Evolutionary conservation across 139 green algal genomes (phyloP).

Genomic region (Chloropicon primus): DNA sequence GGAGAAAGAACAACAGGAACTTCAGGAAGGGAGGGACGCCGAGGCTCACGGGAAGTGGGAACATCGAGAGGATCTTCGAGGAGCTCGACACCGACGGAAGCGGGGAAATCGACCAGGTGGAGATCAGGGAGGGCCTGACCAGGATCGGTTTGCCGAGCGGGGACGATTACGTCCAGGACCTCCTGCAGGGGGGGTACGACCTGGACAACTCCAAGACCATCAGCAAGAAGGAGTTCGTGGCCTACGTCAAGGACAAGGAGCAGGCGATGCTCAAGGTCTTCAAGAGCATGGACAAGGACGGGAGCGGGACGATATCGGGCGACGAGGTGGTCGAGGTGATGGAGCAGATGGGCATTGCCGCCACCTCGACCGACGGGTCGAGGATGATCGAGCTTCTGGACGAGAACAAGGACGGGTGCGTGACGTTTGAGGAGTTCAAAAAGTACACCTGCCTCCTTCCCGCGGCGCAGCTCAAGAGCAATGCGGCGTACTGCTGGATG

Average conservation of each 20-base stretch:
- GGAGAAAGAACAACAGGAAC: no score
- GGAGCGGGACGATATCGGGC: neutral
- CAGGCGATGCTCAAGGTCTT: neutral
- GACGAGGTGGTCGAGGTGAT: neutral
- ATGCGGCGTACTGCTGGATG: slow-evolving; percentile 3
- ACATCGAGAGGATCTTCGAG: neutral
- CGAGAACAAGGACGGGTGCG: neutral
- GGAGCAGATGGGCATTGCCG: neutral
- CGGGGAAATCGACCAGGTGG: neutral
- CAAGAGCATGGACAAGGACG: neutral
- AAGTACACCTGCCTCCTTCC: slow-evolving; percentile 6
- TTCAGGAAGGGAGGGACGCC: neutral
- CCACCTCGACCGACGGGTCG: neutral
- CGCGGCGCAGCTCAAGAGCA: slow-evolving; percentile 1
- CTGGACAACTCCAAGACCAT: neutral
- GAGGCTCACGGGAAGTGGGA: neutral
- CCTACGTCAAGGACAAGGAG: neutral
- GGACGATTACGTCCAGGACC: slow-evolving; percentile 13
- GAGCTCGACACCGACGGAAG: neutral
- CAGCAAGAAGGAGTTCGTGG: slow-evolving; percentile 3
- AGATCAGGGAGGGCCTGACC: neutral
- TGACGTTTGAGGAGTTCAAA: slow-evolving; percentile 9
- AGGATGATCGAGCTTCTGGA: slow-evolving; percentile 7
- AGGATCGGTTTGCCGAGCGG: neutral
- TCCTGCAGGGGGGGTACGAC: neutral